These are phyloP conservation scores for Candida sphagnicola DNA, from an alignment of 805 yeast genomes.

Conservation along the genomic window DNA sequence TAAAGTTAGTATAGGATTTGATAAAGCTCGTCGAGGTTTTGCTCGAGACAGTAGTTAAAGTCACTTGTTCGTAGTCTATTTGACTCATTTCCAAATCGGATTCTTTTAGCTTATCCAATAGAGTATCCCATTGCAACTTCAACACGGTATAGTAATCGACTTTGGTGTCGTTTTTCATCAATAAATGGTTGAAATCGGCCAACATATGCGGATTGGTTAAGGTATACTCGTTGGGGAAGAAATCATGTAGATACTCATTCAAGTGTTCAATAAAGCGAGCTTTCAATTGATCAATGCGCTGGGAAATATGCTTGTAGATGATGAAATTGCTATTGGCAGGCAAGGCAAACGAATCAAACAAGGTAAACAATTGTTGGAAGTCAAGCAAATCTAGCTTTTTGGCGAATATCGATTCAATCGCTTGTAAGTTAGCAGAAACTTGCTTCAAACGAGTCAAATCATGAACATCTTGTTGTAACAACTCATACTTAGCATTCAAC, in stretches of 20 bases:
- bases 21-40: constrained; percentile 8
- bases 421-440: not conserved
- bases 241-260: constrained; percentile 12
- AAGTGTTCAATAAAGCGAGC: constrained; percentile 10
- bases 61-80: not conserved
- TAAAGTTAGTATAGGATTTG: constrained; percentile 21
- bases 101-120: constrained; percentile 3
- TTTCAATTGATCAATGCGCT: constrained; percentile 5
- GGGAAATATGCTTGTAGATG: constrained; percentile 6
- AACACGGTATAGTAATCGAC: constrained; percentile 4
- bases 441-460: constrained; percentile 13
- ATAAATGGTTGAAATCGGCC: constrained; percentile 9
- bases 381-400: constrained; percentile 8
- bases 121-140: constrained; percentile 8
- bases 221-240: constrained; percentile 17
- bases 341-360: constrained; percentile 2
- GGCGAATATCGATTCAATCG: constrained; percentile 7
- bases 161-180: constrained; percentile 6
- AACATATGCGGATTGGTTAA: constrained; percentile 7
- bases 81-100: not conserved
- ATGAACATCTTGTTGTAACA: constrained; percentile 7
- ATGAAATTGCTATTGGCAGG: not conserved
- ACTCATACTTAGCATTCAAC: constrained; percentile 10
- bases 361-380: constrained; percentile 7
- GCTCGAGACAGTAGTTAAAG: not conserved